Conservation (phyloP, 208 protist species). For the Herpetomonas samuelpessoai region DNA sequence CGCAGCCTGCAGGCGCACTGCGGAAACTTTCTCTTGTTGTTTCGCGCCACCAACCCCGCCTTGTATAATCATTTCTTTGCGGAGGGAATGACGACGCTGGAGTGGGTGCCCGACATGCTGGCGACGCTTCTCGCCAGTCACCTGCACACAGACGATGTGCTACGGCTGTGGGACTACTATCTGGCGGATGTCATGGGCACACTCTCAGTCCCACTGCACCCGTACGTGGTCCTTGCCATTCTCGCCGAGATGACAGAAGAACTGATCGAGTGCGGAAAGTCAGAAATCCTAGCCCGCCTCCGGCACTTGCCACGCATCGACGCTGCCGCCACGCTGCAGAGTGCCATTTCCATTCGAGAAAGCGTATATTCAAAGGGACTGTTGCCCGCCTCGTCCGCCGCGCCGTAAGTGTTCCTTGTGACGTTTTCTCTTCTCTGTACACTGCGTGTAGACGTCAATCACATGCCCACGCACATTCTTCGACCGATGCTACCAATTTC, state of each 20-base stretch:
- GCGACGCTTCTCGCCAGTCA: slow-evolving; percentile 60
- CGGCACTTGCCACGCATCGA: slow-evolving; percentile 75
- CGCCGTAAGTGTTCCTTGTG: too few relatives aligned
- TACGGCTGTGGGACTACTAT: slow-evolving; percentile 80
- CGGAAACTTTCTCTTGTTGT: slow-evolving; percentile 77
- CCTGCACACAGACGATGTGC: slow-evolving; percentile 69
- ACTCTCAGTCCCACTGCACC: slow-evolving; percentile 35
- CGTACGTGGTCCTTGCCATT: slow-evolving; percentile 75
- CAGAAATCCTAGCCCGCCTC: slow-evolving; percentile 65
- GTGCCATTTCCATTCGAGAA: slow-evolving; percentile 71
- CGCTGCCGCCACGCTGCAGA: slow-evolving; percentile 54
- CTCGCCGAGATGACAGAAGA: slow-evolving; percentile 77
- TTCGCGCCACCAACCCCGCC: slow-evolving; percentile 54
- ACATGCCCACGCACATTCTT: neutral
- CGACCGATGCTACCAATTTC: too few relatives aligned
- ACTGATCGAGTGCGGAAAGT: slow-evolving; percentile 74
- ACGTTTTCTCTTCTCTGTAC: too few relatives aligned
- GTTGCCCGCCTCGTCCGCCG: neutral
- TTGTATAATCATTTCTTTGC: slow-evolving; percentile 80
- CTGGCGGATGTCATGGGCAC: slow-evolving; percentile 49
- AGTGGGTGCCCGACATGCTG: slow-evolving; percentile 79
- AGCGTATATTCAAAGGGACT: slow-evolving; percentile 41
- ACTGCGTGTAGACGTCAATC: too few relatives aligned
- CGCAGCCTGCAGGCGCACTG: slow-evolving; percentile 65
- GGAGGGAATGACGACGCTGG: slow-evolving; percentile 55